phyloP scores from a whole-genome alignment of 2,329 filamentous ascomycete genomes.

The Lecanosticta acicola region DNA sequence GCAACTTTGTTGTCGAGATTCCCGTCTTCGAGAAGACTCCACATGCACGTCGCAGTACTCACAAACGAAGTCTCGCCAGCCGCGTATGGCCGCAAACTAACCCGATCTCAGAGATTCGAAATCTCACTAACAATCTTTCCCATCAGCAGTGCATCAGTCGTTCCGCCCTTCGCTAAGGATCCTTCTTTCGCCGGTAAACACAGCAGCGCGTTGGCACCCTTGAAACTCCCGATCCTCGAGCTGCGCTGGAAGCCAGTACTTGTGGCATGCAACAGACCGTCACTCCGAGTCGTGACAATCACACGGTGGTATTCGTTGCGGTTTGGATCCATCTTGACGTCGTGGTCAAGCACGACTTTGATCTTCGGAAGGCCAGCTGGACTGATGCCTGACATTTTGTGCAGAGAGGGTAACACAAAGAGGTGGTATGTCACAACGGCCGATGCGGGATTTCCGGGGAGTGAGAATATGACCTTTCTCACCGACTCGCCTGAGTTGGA shows the following conservation, averaged over 20 bases:
- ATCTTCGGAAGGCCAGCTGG: constrained; percentile 67
- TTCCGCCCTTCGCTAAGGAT: constrained; percentile 61
- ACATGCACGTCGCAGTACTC: no score
- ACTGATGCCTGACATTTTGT: constrained; percentile 65
- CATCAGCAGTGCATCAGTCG: constrained; percentile 76
- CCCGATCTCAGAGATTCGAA: neutral
- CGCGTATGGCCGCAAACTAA: no score
- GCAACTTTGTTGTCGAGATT: no score
- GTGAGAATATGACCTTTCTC: constrained; percentile 72
- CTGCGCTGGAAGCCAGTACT: constrained; percentile 90
- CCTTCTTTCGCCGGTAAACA: constrained; percentile 64
- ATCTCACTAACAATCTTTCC: constrained; percentile 42
- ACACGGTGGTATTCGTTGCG: constrained; percentile 89
- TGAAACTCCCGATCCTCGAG: constrained; percentile 81
- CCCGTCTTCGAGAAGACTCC: no score
- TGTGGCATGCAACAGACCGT: constrained; percentile 65
- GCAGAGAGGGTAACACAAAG: constrained; percentile 83
- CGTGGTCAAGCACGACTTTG: constrained; percentile 64
- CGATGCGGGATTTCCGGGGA: constrained; percentile 90
- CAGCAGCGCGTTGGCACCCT: constrained; percentile 79
- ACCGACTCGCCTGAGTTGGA: constrained; percentile 48
- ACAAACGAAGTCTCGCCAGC: no score
- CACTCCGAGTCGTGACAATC: constrained; percentile 56
- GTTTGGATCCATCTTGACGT: constrained; percentile 66
- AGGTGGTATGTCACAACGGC: constrained; percentile 90